Evolutionary conservation across 768 basidiomycete genomes (phyloP).

Genomic region (Postia placenta): DNA sequence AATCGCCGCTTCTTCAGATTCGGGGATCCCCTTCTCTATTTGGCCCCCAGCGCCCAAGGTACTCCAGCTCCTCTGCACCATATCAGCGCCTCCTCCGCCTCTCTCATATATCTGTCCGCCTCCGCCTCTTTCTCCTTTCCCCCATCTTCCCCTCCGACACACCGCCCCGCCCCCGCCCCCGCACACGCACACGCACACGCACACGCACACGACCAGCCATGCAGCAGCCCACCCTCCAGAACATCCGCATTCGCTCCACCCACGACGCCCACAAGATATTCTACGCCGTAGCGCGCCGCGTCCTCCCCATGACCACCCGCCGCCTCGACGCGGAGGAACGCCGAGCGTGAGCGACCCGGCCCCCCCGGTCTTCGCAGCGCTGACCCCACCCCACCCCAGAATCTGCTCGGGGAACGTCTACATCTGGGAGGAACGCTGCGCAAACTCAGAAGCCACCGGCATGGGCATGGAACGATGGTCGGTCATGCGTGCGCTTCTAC

Average conservation of each 20-base stretch:
- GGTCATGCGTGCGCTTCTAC: conserved; percentile 12
- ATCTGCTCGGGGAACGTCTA: conserved; percentile 77
- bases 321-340: conserved; percentile 82
- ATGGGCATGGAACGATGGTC: conserved; percentile 85
- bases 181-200: conserved; percentile 10
- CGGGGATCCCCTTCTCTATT: conserved; percentile 23
- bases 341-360: conserved; percentile 17
- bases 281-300: conserved; percentile 62
- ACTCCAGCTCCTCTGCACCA: neutral
- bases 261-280: conserved; percentile 80
- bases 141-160: conserved; percentile 1
- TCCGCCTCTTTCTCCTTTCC: neutral
- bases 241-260: conserved; percentile 73
- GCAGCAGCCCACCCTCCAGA: conserved; percentile 72
- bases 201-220: conserved; percentile 30
- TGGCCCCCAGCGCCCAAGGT: conserved; percentile 8
- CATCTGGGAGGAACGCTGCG: conserved; percentile 85
- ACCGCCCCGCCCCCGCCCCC: conserved; percentile 4
- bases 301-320: conserved; percentile 71
- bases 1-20: conserved; percentile 31
- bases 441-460: conserved; percentile 74
- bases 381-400: conserved; percentile 4
- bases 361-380: neutral
- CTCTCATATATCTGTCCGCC: neutral
- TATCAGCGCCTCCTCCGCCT: neutral